A percentile compares a stretch with the other conserved stretches of the same genome.
Conservation (phyloP, 139 green algal genomes). For the Chlamydomonas sp. region DNA sequence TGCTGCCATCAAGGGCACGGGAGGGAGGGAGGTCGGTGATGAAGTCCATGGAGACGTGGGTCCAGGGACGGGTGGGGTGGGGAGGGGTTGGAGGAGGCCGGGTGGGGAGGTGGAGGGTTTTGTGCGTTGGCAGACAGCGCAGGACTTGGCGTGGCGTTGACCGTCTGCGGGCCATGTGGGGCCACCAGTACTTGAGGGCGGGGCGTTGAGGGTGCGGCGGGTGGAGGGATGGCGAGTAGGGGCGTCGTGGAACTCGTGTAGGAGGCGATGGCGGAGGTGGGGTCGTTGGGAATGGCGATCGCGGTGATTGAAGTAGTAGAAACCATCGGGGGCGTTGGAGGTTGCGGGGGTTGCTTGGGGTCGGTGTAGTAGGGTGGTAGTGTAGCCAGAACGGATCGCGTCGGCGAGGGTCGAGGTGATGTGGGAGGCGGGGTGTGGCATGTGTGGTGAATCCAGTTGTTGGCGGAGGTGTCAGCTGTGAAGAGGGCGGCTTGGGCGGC, state of each 20-base stretch:
- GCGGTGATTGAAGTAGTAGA: constrained; percentile 11
- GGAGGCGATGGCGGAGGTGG: constrained; percentile 16
- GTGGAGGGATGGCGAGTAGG: constrained; percentile 33
- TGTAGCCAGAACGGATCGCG: neutral
- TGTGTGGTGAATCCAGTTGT: neutral
- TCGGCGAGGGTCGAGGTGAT: neutral
- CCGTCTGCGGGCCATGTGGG: constrained; percentile 24
- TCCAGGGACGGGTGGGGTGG: constrained; percentile 46
- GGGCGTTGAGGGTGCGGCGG: constrained; percentile 29
- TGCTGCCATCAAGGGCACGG: neutral
- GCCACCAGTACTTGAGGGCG: constrained; percentile 36
- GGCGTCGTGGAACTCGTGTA: constrained; percentile 36
- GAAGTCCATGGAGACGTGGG: constrained; percentile 66
- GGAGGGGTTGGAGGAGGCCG: constrained; percentile 57
- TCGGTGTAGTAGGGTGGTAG: neutral
- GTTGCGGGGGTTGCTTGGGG: neutral
- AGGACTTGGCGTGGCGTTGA: constrained; percentile 39
- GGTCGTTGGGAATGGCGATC: constrained; percentile 7
- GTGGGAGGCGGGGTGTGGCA: neutral
- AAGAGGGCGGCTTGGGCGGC: neutral
- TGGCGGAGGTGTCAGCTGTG: neutral
- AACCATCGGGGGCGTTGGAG: neutral
- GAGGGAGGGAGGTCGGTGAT: constrained; percentile 62
- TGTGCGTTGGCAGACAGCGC: constrained; percentile 50
- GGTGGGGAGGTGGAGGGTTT: constrained; percentile 31